Evolutionary conservation across 2,329 filamentous ascomycete genomes (phyloP), one percentile per base, ranked within the genome.

Genomic region (Phyllosticta citribraziliensis): DNA sequence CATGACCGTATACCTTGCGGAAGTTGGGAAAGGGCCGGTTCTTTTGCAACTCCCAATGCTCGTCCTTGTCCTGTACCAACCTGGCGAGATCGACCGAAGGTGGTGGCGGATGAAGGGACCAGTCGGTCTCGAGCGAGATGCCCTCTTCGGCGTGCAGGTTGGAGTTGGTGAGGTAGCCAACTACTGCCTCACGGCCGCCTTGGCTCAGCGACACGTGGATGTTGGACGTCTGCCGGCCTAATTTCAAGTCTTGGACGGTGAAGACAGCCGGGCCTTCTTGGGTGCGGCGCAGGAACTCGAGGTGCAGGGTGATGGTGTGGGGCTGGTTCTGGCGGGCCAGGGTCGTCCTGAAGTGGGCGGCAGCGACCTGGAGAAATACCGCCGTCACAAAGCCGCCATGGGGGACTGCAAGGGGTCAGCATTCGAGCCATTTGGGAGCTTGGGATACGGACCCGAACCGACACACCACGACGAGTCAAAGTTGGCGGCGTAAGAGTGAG

Each of bases 331-430:
- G 82, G 57, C 80, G 76, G 63, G 78, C 74, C 20, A 86, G 80
- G 5, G 84, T 81, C 6, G 78, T 81, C 25, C 65, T 72, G 74
- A 87, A 86, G 71, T 88, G 86, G 2, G 75, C 78, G 10, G 75
- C 73, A 24, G 83, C 83, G 19, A 85, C 82, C 59, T 79, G 78
- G 64, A 87, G 78, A 64, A 90, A 79, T 56, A 82, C 78, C 0
- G 84, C 79, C 10, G 86, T 85, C 17, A 88, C 82, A 67, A 86
- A 88, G 62, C 87, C 87, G 58, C 87, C 87, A 70, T 90, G 85
- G 5, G 87, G 86, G 12, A 89, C 87, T 86, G 67, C 40, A 54
- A 12, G 22, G 25, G 27, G 47, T 58, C 14, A 60, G 62, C 22
- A 25, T 33, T n/a, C 33, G n/a, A 24, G 20, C 14, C 22, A 24